phyloP scores from a whole-genome alignment of 1,284 basidiomycete species.

The Ganoderma lucidum region DNA sequence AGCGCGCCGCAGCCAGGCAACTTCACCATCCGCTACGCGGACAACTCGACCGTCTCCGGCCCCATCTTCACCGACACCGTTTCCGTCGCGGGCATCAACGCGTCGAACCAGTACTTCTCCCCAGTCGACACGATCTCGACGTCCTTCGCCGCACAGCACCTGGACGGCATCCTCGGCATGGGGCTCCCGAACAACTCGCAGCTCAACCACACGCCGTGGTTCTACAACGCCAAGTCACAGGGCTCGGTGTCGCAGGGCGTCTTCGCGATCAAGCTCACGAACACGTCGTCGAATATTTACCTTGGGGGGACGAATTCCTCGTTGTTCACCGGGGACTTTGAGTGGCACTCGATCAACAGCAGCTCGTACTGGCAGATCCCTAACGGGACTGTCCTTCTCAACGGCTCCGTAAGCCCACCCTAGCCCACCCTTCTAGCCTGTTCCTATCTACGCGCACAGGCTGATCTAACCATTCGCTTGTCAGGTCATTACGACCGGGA shows the following conservation, averaged over 20 bases:
- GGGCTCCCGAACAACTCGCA: slow-evolving; percentile 39
- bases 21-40: slow-evolving; percentile 52
- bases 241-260: slow-evolving; percentile 46
- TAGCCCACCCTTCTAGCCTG: not conserved
- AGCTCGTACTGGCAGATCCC: slow-evolving; percentile 42
- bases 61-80: slow-evolving; percentile 50
- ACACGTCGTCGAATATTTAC: slow-evolving; percentile 55
- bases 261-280: slow-evolving; percentile 59
- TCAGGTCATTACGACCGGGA: not conserved
- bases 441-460: too few species aligned
- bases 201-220: slow-evolving; percentile 42
- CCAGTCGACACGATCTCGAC: slow-evolving; percentile 38
- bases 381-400: slow-evolving; percentile 35
- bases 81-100: slow-evolving; percentile 34
- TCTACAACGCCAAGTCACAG: slow-evolving; percentile 52
- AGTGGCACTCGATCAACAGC: slow-evolving; percentile 45
- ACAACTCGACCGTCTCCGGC: slow-evolving; percentile 51
- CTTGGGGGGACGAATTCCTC: slow-evolving; percentile 55
- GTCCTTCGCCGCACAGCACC: slow-evolving; percentile 34
- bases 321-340: slow-evolving; percentile 48
- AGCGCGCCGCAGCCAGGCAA: slow-evolving; percentile 34
- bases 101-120: slow-evolving; percentile 37
- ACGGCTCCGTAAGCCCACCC: slow-evolving; percentile 28
- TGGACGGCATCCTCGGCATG: slow-evolving; percentile 42
- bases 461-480: not conserved